phyloP scores from a whole-genome alignment of 352 stramenopile species.

The Phytophthora sojae region DNA sequence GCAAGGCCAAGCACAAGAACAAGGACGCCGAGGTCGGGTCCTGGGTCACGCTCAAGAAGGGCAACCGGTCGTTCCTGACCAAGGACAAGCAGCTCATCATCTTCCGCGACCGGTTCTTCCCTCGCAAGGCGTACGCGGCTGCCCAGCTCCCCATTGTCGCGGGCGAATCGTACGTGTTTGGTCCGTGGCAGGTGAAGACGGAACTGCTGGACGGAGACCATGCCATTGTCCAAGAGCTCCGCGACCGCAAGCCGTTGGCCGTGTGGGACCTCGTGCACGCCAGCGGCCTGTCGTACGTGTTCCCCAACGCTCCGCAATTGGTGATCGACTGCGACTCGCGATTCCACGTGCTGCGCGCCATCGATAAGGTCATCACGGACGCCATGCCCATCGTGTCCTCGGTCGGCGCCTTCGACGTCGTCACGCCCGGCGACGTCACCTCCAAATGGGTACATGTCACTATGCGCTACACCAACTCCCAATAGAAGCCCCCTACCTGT shows the following conservation, averaged over 20 bases:
- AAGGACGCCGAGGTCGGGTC: slow-evolving; percentile 54
- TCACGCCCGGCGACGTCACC: neutral
- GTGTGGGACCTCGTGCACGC: slow-evolving; percentile 66
- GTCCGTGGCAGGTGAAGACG: slow-evolving; percentile 61
- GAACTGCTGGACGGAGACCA: slow-evolving; percentile 40
- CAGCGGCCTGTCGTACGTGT: slow-evolving; percentile 66
- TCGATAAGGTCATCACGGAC: slow-evolving; percentile 82
- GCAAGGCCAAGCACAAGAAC: slow-evolving; percentile 49
- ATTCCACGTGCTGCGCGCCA: slow-evolving; percentile 55
- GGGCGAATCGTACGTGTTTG: slow-evolving; percentile 58
- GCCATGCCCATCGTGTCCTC: slow-evolving; percentile 70
- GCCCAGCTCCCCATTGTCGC: slow-evolving; percentile 31
- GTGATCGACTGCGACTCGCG: slow-evolving; percentile 69
- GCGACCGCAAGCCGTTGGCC: slow-evolving; percentile 44
- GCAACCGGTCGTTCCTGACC: slow-evolving; percentile 81
- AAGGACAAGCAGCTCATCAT: slow-evolving; percentile 71
- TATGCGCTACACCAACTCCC: slow-evolving; percentile 41
- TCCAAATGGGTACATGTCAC: slow-evolving; percentile 57
- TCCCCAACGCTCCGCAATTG: slow-evolving; percentile 62
- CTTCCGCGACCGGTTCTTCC: slow-evolving; percentile 84
- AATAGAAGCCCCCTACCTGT: slow-evolving; percentile 17
- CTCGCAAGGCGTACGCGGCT: slow-evolving; percentile 31
- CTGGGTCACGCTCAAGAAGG: slow-evolving; percentile 89
- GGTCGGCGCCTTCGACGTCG: slow-evolving; percentile 47
- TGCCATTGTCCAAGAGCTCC: slow-evolving; percentile 34